These are phyloP conservation scores for Pseudocercospora fijiensis DNA, from an alignment of 2,329 filamentous ascomycete species.

Conservation along the genomic window DNA sequence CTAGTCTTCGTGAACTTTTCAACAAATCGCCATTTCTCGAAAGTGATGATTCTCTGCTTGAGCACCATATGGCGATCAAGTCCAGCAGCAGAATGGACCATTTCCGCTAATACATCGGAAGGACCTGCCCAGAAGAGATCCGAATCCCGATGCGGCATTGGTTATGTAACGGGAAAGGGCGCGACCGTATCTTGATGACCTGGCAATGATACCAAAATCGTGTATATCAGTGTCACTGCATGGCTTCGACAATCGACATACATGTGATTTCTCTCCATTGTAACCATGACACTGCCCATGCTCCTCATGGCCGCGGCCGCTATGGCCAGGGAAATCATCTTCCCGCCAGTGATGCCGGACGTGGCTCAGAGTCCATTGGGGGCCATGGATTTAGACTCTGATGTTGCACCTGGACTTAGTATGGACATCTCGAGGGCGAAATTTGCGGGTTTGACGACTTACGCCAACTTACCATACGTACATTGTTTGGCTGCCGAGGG, in stretches of 20 bases:
- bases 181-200: not conserved
- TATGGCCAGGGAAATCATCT: slow-evolving; percentile 44
- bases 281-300: not conserved
- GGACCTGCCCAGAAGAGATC: not conserved
- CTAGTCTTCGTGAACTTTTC: too few species aligned
- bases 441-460: slow-evolving; percentile 49
- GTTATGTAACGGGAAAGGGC: slow-evolving; percentile 4
- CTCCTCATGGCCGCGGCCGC: not conserved
- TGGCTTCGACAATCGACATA: not conserved
- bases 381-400: slow-evolving; percentile 14
- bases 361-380: slow-evolving; percentile 37
- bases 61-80: not conserved
- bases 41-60: not conserved
- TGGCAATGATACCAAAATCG: not conserved
- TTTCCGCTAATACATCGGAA: not conserved
- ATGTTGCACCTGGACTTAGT: slow-evolving; percentile 7
- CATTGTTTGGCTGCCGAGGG: slow-evolving; percentile 43
- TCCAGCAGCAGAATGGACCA: not conserved
- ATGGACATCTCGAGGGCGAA: slow-evolving; percentile 28
- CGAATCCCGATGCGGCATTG: slow-evolving; percentile 6
- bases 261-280: not conserved
- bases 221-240: not conserved
- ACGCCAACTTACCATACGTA: slow-evolving; percentile 51
- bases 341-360: slow-evolving; percentile 43
- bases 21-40: not conserved